Evolutionary conservation across 1,284 basidiomycete species (phyloP).

Genomic region (Clitocybe nebularis): DNA sequence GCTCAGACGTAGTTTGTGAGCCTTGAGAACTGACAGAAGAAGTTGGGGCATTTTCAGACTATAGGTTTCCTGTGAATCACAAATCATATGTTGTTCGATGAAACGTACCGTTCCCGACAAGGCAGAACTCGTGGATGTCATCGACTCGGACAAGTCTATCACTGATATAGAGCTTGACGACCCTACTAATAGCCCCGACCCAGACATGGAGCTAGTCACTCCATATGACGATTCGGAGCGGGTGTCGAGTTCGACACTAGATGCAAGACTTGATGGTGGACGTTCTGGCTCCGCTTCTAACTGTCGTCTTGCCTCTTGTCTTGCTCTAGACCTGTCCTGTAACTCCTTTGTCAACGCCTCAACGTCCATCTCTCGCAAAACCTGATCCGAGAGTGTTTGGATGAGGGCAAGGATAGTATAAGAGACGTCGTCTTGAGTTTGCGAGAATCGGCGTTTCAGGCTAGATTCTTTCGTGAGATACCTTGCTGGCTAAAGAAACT

Average conservation of each 20-base stretch:
- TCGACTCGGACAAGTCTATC: too few relatives aligned
- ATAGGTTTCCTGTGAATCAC: too few relatives aligned
- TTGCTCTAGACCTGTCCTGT: constrained; percentile 41
- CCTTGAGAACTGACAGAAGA: constrained; percentile 26
- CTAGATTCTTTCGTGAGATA: constrained; percentile 33
- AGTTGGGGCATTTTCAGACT: constrained; percentile 29
- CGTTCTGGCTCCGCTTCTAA: constrained; percentile 16
- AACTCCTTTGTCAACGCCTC: constrained; percentile 76
- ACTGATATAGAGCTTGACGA: too few relatives aligned
- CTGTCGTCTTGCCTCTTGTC: constrained; percentile 20
- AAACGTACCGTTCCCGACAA: too few relatives aligned
- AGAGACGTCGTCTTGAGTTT: constrained; percentile 79
- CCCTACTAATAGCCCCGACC: too few relatives aligned
- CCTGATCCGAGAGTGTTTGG: constrained; percentile 70
- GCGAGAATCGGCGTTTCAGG: constrained; percentile 72
- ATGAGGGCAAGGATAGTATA: constrained; percentile 82
- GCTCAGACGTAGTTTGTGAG: constrained; percentile 55
- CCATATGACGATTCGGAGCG: constrained; percentile 46
- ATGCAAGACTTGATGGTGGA: constrained; percentile 38
- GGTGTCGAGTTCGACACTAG: constrained; percentile 40
- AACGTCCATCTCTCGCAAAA: constrained; percentile 78
- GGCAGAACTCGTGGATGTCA: too few relatives aligned
- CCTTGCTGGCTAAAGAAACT: constrained; percentile 22
- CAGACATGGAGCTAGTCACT: too few relatives aligned
- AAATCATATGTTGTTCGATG: too few relatives aligned